Conservation (phyloP, 179 eudicot genomes). For the Silene vulgaris region DNA sequence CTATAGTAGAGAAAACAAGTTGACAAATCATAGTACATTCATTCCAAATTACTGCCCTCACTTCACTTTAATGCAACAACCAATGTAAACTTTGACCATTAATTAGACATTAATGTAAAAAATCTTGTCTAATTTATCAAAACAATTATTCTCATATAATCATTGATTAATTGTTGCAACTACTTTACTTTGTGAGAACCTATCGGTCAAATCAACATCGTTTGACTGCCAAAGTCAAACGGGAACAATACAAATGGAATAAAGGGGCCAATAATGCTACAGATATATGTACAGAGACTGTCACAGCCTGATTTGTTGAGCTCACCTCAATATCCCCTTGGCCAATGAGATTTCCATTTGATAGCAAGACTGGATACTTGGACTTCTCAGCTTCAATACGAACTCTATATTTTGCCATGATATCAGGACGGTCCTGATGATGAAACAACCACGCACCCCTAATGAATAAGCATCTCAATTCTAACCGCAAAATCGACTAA, state of each 20-base stretch:
- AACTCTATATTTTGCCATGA: conserved; percentile 94
- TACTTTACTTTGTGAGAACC: too few species aligned
- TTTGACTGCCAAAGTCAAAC: too few species aligned
- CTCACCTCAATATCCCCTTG: conserved; percentile 93
- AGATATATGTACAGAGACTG: not conserved
- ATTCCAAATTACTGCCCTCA: too few species aligned
- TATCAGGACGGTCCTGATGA: conserved; percentile 92
- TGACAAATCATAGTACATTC: not conserved
- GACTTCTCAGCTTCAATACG: conserved; percentile 88
- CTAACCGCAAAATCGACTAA: not conserved
- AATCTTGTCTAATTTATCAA: too few species aligned
- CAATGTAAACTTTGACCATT: too few species aligned
- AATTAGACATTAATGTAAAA: too few species aligned
- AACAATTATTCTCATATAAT: too few species aligned
- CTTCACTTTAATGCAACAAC: too few species aligned
- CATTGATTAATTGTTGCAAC: too few species aligned
- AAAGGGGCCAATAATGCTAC: not conserved
- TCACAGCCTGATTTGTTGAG: conserved; percentile 2
- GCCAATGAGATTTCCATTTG: conserved; percentile 91
- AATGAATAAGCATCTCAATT: not conserved
- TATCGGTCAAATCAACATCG: too few species aligned
- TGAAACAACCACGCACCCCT: conserved; percentile 6
- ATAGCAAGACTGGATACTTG: conserved; percentile 79
- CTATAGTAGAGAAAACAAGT: conserved; percentile 30
- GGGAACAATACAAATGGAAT: too few species aligned